Conservation (phyloP, 2,329 filamentous ascomycete species). For the Xylaria sp. region DNA sequence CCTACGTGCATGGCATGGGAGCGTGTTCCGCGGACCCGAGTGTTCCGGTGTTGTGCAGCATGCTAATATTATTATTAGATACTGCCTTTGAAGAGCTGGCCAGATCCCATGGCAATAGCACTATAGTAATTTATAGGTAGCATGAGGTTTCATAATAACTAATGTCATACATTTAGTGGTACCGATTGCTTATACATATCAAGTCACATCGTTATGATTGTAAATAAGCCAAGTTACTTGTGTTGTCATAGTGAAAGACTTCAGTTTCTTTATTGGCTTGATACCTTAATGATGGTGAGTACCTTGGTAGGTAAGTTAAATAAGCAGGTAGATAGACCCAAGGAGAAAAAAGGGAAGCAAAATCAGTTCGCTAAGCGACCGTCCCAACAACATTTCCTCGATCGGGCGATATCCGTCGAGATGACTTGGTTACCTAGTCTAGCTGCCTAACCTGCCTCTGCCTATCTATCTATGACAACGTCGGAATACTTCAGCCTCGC, state of each 20-base stretch:
- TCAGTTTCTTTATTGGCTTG: not conserved
- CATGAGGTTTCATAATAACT: not conserved
- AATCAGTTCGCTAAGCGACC: not conserved
- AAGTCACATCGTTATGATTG: not conserved
- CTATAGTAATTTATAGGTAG: not conserved
- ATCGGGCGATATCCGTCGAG: not conserved
- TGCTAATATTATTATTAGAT: not conserved
- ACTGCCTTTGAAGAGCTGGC: not conserved
- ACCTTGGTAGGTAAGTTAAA: not conserved
- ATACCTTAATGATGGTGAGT: not conserved
- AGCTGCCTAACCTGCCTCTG: not conserved
- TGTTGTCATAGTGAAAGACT: not conserved
- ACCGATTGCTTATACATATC: not conserved
- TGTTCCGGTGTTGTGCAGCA: not conserved
- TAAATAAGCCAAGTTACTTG: not conserved
- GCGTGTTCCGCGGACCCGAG: not conserved
- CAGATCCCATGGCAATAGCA: not conserved
- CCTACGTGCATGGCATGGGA: not conserved
- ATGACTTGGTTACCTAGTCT: not conserved
- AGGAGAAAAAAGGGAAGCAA: not conserved
- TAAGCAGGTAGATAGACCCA: not conserved
- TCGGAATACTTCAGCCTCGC: not conserved
- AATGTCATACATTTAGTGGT: not conserved
- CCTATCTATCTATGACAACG: not conserved
- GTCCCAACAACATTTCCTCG: not conserved